A percentile compares a stretch with the other conserved stretches of the same genome.
Conservation (phyloP, 2,329 filamentous ascomycete genomes). For the Polytolypa hystricis region DNA sequence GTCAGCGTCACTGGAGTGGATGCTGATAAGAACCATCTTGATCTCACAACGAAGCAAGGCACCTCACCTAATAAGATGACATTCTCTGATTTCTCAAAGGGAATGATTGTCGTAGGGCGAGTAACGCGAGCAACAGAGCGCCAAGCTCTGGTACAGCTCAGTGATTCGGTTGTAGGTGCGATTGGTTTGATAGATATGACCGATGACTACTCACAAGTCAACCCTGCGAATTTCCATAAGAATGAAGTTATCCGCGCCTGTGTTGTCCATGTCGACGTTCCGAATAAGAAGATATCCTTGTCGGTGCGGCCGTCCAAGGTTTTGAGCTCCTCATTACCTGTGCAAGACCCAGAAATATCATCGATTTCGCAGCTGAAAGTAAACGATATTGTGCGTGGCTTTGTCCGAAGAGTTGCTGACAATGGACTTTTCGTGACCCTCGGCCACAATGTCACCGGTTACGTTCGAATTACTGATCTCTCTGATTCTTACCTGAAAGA, state of each 20-base stretch:
- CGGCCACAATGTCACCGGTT: constrained; percentile 67
- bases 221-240: constrained; percentile 63
- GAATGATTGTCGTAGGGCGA: constrained; percentile 70
- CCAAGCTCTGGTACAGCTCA: constrained; percentile 74
- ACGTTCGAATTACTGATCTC: constrained; percentile 76
- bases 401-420: constrained; percentile 80
- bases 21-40: constrained; percentile 59
- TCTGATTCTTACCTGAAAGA: constrained; percentile 89
- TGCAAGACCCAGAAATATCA: constrained; percentile 71
- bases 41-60: constrained; percentile 67
- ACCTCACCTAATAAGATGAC: constrained; percentile 47
- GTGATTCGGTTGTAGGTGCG: constrained; percentile 65
- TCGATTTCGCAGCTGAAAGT: constrained; percentile 58
- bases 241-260: constrained; percentile 84
- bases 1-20: constrained; percentile 70
- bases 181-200: constrained; percentile 72
- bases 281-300: constrained; percentile 73
- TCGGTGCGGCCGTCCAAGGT: constrained; percentile 81
- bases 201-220: constrained; percentile 75
- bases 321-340: constrained; percentile 68
- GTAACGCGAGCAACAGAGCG: constrained; percentile 79
- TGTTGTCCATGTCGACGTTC: constrained; percentile 64
- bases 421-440: constrained; percentile 81
- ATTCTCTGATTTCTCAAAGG: constrained; percentile 61
- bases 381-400: constrained; percentile 76